These are phyloP conservation scores for Rhexocercosporidium sp. DNA, from an alignment of 2,329 filamentous ascomycete genomes.

Conservation along the genomic window DNA sequence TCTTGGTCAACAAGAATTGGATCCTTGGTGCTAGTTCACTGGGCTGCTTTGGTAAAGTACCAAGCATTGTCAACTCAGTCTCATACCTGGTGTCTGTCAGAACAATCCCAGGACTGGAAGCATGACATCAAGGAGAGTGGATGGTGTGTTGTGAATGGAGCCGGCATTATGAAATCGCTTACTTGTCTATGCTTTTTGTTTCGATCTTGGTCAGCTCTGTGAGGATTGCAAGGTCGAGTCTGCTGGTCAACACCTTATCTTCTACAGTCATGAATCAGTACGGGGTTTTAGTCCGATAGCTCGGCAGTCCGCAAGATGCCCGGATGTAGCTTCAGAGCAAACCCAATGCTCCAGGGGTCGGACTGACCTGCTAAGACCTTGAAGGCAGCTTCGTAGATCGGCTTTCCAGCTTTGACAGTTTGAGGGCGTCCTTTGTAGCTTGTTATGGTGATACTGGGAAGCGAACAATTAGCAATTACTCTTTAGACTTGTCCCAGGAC, in stretches of 20 bases:
- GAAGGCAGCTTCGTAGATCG: conserved; percentile 87
- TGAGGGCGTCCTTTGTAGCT: conserved; percentile 78
- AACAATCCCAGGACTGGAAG: not conserved
- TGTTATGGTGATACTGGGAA: conserved; percentile 66
- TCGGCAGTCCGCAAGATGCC: not conserved
- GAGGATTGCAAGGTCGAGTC: conserved; percentile 74
- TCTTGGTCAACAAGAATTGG: conserved; percentile 74
- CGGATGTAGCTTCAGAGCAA: not conserved
- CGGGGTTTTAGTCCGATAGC: too few species aligned
- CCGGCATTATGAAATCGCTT: not conserved
- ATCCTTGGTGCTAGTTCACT: conserved; percentile 69
- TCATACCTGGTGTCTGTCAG: conserved; percentile 56
- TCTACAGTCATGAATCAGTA: conserved; percentile 44
- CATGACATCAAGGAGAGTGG: not conserved
- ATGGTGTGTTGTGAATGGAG: not conserved
- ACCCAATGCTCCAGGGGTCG: not conserved
- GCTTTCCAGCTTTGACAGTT: conserved; percentile 78
- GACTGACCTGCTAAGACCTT: conserved; percentile 55
- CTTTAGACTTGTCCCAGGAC: not conserved
- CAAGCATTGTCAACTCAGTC: conserved; percentile 75
- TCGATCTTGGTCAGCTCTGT: conserved; percentile 74
- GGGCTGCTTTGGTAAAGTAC: conserved; percentile 71
- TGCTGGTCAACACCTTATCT: conserved; percentile 74
- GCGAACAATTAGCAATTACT: not conserved
- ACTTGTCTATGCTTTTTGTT: conserved; percentile 73